Evolutionary conservation across 2,329 filamentous ascomycete species (phyloP), one percentile per base, ranked within the genome.

Genomic region (Penicillium sp.): DNA sequence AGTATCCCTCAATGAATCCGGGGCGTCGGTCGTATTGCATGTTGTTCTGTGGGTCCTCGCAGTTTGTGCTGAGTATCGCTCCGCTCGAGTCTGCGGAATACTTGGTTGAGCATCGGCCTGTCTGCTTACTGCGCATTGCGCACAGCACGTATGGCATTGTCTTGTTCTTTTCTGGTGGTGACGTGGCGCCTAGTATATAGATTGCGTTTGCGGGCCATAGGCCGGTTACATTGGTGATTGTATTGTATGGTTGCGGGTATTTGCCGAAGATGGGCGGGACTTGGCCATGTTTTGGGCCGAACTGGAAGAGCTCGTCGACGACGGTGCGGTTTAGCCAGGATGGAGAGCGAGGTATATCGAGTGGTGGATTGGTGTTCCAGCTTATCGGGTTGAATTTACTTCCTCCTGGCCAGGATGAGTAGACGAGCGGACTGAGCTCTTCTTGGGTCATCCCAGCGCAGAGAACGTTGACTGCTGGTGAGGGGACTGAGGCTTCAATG

Each of bases 281-380:
- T 33, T 82, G 73, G 0, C 64, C 53, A 44, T 81, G 75, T 28
- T 75, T 66, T 1, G 73, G 60, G 0, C 82, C 82, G 81, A 86
- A 90, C 9, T 75, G 74, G 59, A 92, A 92, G 1, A 90, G 70
- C 2, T 87, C 78, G 58, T 91, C 86, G 0, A 89, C 80, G 0
- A 72, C 77, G 0, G 82, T 87, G 10, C 67, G 65, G 53, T 84
- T 84, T 1, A 78, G 61, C 65, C 71, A 82, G 35, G 61, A 59
- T 71, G 77, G 36, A 50, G 62, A 29, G 49, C 59, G 6, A 63
- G 67, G 34, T 57, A 74, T 14, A 64, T 76, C n/a, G 19, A 13
- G 7, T 55, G 68, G 11, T 39, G 70, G 7, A 46, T 60, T 1
- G 63, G 46, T 43, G 13, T 59, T 57, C 59, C 65, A 69, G 4